Evolutionary conservation across 352 stramenopile species (phyloP).

Genomic region (Phytophthora lateralis): DNA sequence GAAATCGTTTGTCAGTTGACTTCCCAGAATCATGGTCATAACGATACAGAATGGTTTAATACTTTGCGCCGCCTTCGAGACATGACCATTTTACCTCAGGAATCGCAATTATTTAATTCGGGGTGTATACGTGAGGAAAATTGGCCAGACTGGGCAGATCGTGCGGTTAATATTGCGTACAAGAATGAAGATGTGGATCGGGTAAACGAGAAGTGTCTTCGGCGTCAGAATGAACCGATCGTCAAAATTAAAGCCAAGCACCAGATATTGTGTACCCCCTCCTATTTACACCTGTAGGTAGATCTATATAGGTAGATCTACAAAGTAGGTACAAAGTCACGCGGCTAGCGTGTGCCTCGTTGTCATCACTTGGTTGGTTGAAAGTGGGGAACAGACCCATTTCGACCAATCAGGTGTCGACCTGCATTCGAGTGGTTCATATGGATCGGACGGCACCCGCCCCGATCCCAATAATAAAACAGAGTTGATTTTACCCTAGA

Average conservation of each 20-base stretch:
- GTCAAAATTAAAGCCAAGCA: background rate
- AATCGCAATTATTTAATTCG: background rate
- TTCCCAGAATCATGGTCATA: background rate
- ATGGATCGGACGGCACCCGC: no score
- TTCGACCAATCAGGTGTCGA: no score
- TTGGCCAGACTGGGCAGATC: background rate
- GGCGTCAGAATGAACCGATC: background rate
- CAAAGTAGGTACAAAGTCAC: no score
- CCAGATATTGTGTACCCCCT: background rate
- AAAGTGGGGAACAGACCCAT: no score
- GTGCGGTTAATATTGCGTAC: background rate
- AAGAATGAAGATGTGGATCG: conserved; percentile 1
- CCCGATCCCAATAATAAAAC: no score
- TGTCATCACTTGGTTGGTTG: no score
- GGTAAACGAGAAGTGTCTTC: background rate
- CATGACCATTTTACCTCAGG: background rate
- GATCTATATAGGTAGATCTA: no score
- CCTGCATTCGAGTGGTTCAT: no score
- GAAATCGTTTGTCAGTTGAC: background rate
- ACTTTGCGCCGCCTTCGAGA: background rate
- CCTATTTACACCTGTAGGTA: no score
- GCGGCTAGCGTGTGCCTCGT: no score
- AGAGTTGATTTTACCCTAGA: no score
- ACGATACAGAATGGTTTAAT: background rate
- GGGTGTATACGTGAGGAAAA: background rate